phyloP scores from a whole-genome alignment of 2,329 filamentous ascomycete species.

The Trichoderma atroviride region DNA sequence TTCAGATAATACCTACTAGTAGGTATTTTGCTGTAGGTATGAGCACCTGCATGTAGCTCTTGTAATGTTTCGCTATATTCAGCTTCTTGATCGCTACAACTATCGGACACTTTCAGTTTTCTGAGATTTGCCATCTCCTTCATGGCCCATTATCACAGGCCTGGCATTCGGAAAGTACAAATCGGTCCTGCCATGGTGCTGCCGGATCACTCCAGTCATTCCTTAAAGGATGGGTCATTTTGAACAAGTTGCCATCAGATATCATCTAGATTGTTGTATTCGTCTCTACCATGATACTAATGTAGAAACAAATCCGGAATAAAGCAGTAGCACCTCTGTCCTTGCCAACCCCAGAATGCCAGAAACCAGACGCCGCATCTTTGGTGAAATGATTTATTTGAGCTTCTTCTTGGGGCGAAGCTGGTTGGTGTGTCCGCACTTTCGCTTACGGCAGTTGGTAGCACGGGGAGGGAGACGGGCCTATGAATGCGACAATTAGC shows the following conservation, averaged over 20 bases:
- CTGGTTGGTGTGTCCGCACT: constrained; percentile 99
- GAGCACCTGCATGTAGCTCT: background rate
- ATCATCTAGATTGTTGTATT: constrained; percentile 43
- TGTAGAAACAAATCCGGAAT: constrained; percentile 46
- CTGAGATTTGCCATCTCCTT: background rate
- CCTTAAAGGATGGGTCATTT: background rate
- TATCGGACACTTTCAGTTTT: background rate
- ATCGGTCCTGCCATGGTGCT: background rate
- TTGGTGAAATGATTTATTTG: constrained; percentile 61
- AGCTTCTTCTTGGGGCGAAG: constrained; percentile 99
- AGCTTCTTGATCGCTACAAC: constrained; percentile 1
- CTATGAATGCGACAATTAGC: constrained; percentile 38
- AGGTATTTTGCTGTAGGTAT: background rate
- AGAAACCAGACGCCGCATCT: constrained; percentile 51
- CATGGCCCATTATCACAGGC: background rate
- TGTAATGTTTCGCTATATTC: background rate
- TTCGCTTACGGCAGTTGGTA: constrained; percentile 99
- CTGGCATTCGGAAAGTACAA: background rate
- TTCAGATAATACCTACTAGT: background rate
- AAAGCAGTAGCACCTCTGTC: constrained; percentile 42
- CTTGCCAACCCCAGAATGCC: constrained; percentile 45
- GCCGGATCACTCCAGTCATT: background rate
- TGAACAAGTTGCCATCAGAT: constrained; percentile 34
- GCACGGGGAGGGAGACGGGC: constrained; percentile 93
- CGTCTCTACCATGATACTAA: constrained; percentile 46